These are phyloP conservation scores for Solanum neorickii DNA, from an alignment of 257 asterid genomes.

Conservation along the genomic window DNA sequence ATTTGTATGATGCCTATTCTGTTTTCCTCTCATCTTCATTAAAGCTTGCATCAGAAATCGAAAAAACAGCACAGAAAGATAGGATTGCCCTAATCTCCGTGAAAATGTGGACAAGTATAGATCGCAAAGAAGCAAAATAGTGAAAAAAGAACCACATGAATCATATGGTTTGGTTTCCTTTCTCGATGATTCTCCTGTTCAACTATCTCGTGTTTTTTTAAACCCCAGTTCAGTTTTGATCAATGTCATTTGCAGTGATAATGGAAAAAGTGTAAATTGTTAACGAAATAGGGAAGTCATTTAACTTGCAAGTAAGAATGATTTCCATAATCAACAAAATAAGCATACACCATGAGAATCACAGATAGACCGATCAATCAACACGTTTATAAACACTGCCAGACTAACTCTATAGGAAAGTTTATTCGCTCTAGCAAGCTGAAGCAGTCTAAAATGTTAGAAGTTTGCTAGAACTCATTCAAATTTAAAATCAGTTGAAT, in stretches of 20 bases:
- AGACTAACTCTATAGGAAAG: not conserved
- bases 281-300: not conserved
- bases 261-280: not conserved
- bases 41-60: not conserved
- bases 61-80: not conserved
- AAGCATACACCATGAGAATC: not conserved
- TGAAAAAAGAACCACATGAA: conserved; percentile 76
- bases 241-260: conserved; percentile 69
- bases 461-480: not conserved
- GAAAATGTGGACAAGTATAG: conserved; percentile 58
- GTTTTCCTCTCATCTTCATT: not conserved
- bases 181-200: conserved; percentile 68
- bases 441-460: not conserved
- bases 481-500: not conserved
- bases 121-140: conserved; percentile 54
- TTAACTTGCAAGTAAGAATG: not conserved
- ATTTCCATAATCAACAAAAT: not conserved
- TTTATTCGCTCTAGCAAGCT: not conserved
- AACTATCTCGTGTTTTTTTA: conserved; percentile 76
- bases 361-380: not conserved
- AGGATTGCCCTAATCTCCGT: conserved; percentile 20
- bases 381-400: not conserved
- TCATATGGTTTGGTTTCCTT: conserved; percentile 68
- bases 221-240: conserved; percentile 86
- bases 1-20: not conserved